Evolutionary conservation across 257 asterid species (phyloP).

Genomic region (Primulina eburnea): DNA sequence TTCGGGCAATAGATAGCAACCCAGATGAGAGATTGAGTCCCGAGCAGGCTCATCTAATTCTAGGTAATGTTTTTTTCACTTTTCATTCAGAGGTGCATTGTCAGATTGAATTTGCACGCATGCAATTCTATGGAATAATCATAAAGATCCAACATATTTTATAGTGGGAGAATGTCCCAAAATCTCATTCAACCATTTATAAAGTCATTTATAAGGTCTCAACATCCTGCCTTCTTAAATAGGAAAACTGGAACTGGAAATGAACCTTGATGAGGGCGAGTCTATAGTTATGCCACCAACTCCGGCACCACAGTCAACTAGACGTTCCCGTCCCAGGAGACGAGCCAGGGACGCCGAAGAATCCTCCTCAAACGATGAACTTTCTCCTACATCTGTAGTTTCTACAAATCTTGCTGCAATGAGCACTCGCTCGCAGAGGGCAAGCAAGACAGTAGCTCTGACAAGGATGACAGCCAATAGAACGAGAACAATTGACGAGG

Average conservation of each 20-base stretch:
- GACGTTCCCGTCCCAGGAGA: conserved; percentile 50
- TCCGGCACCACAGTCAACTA: conserved; percentile 59
- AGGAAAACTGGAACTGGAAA: conserved; percentile 59
- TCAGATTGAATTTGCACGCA: not conserved
- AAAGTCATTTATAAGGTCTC: not conserved
- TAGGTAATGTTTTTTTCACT: conserved; percentile 43
- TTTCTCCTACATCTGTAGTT: conserved; percentile 58
- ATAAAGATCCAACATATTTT: not conserved
- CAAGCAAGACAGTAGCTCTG: conserved; percentile 89
- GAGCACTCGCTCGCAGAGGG: conserved; percentile 73
- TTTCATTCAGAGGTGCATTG: not conserved
- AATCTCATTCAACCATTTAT: conserved; percentile 8
- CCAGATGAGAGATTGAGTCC: conserved; percentile 56
- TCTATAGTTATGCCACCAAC: conserved; percentile 58
- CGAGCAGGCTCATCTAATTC: conserved; percentile 49
- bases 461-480: conserved; percentile 51
- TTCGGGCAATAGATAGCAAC: conserved; percentile 51
- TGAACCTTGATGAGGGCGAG: conserved; percentile 43
- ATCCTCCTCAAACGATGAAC: conserved; percentile 66
- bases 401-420: conserved; percentile 41
- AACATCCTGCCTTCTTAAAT: conserved; percentile 4
- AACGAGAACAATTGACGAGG: conserved; percentile 49
- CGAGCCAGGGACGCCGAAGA: conserved; percentile 43
- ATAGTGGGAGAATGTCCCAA: not conserved
- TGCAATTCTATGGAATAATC: not conserved